Evolutionary conservation across 192 early-diverging fungal genomes (phyloP), one percentile per base, ranked within the genome.

Genomic region (Entomortierella parvispora): DNA sequence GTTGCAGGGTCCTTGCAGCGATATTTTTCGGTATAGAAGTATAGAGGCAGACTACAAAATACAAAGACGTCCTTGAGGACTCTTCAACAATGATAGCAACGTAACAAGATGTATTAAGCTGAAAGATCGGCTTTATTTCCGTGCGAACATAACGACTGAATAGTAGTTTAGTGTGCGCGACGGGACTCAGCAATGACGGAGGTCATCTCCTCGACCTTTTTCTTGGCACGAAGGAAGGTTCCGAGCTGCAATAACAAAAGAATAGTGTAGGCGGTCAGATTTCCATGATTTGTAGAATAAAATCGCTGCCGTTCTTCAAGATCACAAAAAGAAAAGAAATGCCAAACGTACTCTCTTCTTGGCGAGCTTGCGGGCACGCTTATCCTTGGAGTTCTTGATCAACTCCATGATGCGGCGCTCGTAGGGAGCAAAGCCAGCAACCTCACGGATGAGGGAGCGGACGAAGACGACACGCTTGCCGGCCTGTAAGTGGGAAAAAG

Each of bases 361-460:
- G 80, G 96, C 94, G 63, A 99, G 90, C 91, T 95, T 96, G 85
- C 94, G 91, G 67, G 98, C 98, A 81, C 98, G 94, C 96, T 99
- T 99, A 84, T 99, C 98, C 86, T 96, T 96, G 84, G 94, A 95
- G 93, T 98, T 98, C 92, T 96, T 97, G 82, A 99, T 86, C 92
- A 99, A 90, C 91, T 99, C 98, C 96, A 99, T 98, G 71, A 99
- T 93, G 85, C 98, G 92, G 75, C 92, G 92, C 88, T 99, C 98
- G 82, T 99, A 99, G 57, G 98, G 98, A 44, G 98, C 93, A 77
- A 93, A 99, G 59, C 98, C 98, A 80, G 88, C 90, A 37, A 99
- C 97, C 86, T 99, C 98, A 77, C 98, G 96, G 84, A 99, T 85
- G 74, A 99, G 79, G 78, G 90, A 91, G 76, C 93, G 93, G 52